Evolutionary conservation across 768 basidiomycete species (phyloP), one percentile per base, ranked within the genome.

Genomic region (Fomitopsis serialis): DNA sequence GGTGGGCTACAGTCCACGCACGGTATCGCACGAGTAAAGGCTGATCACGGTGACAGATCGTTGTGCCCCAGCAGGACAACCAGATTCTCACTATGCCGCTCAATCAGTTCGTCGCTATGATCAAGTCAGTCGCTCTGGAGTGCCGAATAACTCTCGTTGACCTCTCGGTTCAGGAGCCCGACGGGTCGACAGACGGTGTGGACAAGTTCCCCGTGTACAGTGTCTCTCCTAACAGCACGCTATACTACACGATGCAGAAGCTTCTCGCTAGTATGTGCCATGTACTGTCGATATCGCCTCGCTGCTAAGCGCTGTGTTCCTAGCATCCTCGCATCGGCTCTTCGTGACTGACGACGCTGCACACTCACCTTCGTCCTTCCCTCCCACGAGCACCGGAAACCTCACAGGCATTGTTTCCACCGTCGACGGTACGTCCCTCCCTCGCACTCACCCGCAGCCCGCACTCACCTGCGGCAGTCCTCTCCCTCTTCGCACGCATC

Each of bases 151-250:
- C 42, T 11, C 42, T 44, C 9, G 2, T 19, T 12, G 19, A 10
- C 43, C 24, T 32, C 7, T 9, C 11, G 19, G 15, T 32, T 24
- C 49, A 88, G 87, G 80, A 77, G 53, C 78, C 84, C 0, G 78
- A 87, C 54, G 90, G 90, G n/a, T 81, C 80, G 4, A 87, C 79
- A 3, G 90, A 92, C 55, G 90, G 90, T 3, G 82, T 66, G 29
- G 90, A 92, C 61, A 82, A 78, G 68, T 91, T 84, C 70, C 90
- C 89, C 66, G 90, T 90, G 0, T 92, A 90, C 65, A 87, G 87
- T 47, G 85, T 91, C 21, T 74, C 78, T 27, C 79, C 85, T 0
- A 79, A 75, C 42, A 86, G 76, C 60, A 76, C 80, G 7, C 74
- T 92, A 3, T 74, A 76, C 12, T 89, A 84, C 66, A 82, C 87